Evolutionary conservation across 345 rosid species (phyloP).

Genomic region (Populus euphratica): DNA sequence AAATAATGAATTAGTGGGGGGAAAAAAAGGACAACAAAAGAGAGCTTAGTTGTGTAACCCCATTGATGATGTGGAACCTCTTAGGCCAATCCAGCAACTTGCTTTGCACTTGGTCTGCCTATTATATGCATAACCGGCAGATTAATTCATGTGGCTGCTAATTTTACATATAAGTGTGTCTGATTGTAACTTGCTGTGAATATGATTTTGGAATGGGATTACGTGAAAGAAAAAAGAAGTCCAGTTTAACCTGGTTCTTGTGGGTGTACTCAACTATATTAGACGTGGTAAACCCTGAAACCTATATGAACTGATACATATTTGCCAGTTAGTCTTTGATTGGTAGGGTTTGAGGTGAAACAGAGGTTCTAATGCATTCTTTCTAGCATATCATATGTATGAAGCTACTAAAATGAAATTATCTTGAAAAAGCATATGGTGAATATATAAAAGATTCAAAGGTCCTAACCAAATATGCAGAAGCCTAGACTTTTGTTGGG

Average conservation of each 20-base stretch:
- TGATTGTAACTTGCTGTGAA: too few species aligned
- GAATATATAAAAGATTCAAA: not conserved
- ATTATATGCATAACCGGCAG: too few species aligned
- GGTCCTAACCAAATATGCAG: constrained; percentile 29
- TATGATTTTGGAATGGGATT: not conserved
- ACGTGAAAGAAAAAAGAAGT: too few species aligned
- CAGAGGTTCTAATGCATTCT: not conserved
- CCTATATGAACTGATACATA: not conserved
- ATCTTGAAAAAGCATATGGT: not conserved
- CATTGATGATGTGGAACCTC: too few species aligned
- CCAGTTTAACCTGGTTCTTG: not conserved
- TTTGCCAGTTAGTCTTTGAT: not conserved
- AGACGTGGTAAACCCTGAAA: not conserved
- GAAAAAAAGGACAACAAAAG: too few species aligned
- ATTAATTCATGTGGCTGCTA: too few species aligned
- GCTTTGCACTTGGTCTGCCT: too few species aligned
- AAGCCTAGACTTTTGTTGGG: constrained; percentile 30
- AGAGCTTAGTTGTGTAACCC: too few species aligned
- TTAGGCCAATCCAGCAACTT: too few species aligned
- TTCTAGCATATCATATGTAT: not conserved
- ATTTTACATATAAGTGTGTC: too few species aligned
- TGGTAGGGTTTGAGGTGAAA: not conserved
- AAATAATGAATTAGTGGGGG: too few species aligned
- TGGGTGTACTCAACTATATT: not conserved
- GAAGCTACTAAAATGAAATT: not conserved